These are phyloP conservation scores for Pisolithus orientalis DNA, from an alignment of 768 basidiomycete genomes.

Conservation along the genomic window DNA sequence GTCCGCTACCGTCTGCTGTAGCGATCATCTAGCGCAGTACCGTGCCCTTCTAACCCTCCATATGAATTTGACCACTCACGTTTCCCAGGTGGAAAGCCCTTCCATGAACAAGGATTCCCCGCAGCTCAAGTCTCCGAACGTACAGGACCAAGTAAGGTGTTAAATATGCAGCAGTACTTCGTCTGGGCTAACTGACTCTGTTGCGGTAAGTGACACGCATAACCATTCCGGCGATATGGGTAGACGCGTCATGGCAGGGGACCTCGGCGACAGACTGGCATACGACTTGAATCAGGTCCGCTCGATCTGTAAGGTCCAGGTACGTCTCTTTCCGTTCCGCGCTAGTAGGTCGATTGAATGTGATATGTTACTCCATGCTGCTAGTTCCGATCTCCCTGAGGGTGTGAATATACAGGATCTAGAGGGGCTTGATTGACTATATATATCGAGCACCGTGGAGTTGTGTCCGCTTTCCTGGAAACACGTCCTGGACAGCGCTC, in stretches of 20 bases:
- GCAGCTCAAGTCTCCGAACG: slow-evolving; percentile 87
- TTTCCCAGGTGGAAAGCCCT: slow-evolving; percentile 42
- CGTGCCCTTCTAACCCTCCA: no score
- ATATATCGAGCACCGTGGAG: no score
- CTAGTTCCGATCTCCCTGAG: slow-evolving; percentile 35
- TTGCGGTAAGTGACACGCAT: slow-evolving; percentile 35
- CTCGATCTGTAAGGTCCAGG: slow-evolving; percentile 84
- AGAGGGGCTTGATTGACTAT: no score
- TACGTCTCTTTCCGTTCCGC: background rate
- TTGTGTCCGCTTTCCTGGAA: no score
- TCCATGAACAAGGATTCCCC: slow-evolving; percentile 79
- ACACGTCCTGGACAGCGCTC: no score
- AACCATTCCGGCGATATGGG: no score
- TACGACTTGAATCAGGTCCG: slow-evolving; percentile 70
- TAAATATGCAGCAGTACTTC: background rate
- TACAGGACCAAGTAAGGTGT: slow-evolving; percentile 59
- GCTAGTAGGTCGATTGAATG: background rate
- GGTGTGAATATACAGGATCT: background rate
- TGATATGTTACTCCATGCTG: slow-evolving; percentile 42
- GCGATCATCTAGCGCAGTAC: slow-evolving; percentile 70
- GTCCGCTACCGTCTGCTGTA: slow-evolving; percentile 76
- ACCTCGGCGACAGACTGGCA: slow-evolving; percentile 70
- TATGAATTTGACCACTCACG: background rate
- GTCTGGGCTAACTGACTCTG: slow-evolving; percentile 22
- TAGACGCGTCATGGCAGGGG: slow-evolving; percentile 38